A percentile compares a stretch with the other conserved stretches of the same genome.
phyloP scores from a whole-genome alignment of 2,329 filamentous ascomycete genomes.

The Hypomyces perniciosus region DNA sequence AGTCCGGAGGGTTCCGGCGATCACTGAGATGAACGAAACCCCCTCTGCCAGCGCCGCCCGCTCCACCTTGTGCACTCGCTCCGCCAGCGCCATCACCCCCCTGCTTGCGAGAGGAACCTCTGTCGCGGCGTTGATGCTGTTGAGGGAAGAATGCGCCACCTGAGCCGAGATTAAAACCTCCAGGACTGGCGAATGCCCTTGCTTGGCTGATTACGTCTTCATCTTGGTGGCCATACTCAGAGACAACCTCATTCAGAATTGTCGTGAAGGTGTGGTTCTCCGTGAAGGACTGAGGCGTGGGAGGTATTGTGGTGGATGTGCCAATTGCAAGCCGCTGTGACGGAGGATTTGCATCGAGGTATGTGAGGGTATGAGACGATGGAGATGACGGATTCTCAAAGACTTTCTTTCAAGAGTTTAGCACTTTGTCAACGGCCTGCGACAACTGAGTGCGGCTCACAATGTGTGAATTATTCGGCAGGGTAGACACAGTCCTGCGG shows the following conservation, averaged over 20 bases:
- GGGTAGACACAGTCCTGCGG: constrained; percentile 36
- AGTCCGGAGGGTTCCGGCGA: constrained; percentile 57
- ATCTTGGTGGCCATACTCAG: constrained; percentile 50
- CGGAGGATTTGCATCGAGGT: constrained; percentile 53
- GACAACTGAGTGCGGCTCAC: constrained; percentile 31
- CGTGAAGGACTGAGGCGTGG: constrained; percentile 53
- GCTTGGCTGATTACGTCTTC: constrained; percentile 51
- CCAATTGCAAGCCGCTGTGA: constrained; percentile 51
- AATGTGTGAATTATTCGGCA: constrained; percentile 48
- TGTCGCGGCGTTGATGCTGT: constrained; percentile 33
- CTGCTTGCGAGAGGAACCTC: constrained; percentile 27
- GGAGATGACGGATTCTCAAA: constrained; percentile 43
- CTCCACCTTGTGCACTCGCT: constrained; percentile 55
- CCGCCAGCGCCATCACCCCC: constrained; percentile 45
- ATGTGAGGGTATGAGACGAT: constrained; percentile 49
- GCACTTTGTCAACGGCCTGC: constrained; percentile 7
- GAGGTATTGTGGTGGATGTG: constrained; percentile 51
- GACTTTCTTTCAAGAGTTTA: constrained; percentile 43
- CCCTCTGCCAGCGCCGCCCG: constrained; percentile 53
- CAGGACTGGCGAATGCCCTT: constrained; percentile 52
- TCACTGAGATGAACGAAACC: constrained; percentile 63
- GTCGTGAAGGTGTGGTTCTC: constrained; percentile 55
- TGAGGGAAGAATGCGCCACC: constrained; percentile 44
- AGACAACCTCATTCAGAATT: constrained; percentile 53
- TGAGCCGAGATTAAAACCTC: constrained; percentile 46